A percentile compares a stretch with the other conserved stretches of the same genome.
Evolutionary conservation across 2,329 filamentous ascomycete species (phyloP).

Genomic region (Nothophoma quercina): DNA sequence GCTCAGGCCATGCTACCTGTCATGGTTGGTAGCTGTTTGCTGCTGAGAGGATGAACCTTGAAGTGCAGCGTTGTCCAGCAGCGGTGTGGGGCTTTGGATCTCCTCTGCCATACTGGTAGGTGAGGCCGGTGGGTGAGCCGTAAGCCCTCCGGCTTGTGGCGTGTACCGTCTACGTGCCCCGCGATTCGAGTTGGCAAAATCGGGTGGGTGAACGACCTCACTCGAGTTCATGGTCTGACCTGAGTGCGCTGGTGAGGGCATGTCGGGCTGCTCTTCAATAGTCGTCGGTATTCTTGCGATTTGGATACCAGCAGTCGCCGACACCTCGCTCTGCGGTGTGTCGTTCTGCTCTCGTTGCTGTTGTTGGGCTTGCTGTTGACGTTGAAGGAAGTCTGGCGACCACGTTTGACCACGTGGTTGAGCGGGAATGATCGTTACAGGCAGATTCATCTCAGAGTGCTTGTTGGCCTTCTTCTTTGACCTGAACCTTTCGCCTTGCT

Average conservation of each 20-base stretch:
- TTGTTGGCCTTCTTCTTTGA: slow-evolving; percentile 47
- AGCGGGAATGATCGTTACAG: slow-evolving; percentile 68
- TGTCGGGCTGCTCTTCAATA: slow-evolving; percentile 24
- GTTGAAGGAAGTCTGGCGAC: slow-evolving; percentile 55
- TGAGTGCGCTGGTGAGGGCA: slow-evolving; percentile 23
- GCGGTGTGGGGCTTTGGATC: slow-evolving; percentile 12
- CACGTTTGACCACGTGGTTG: slow-evolving; percentile 64
- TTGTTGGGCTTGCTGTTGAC: slow-evolving; percentile 22
- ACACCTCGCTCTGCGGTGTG: slow-evolving; percentile 14
- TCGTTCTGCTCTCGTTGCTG: neutral
- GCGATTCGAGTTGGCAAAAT: slow-evolving; percentile 24
- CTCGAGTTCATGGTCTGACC: slow-evolving; percentile 19
- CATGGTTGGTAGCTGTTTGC: slow-evolving; percentile 29
- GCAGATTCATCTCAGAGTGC: slow-evolving; percentile 54
- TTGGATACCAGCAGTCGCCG: slow-evolving; percentile 22
- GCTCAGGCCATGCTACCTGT: slow-evolving; percentile 32
- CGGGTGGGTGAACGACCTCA: slow-evolving; percentile 16
- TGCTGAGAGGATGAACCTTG: slow-evolving; percentile 2
- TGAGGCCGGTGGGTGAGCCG: slow-evolving; percentile 11
- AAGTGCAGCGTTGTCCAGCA: slow-evolving; percentile 9
- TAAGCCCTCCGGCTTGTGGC: slow-evolving; percentile 24
- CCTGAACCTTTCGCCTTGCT: slow-evolving; percentile 55
- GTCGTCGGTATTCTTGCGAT: slow-evolving; percentile 27
- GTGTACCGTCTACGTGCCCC: slow-evolving; percentile 38
- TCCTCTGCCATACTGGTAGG: slow-evolving; percentile 14